Percentiles rank a stretch among this genome's conserved stretches.
phyloP scores from a whole-genome alignment of 371 early-diverging fungal species.

The Mortierella sp. region DNA sequence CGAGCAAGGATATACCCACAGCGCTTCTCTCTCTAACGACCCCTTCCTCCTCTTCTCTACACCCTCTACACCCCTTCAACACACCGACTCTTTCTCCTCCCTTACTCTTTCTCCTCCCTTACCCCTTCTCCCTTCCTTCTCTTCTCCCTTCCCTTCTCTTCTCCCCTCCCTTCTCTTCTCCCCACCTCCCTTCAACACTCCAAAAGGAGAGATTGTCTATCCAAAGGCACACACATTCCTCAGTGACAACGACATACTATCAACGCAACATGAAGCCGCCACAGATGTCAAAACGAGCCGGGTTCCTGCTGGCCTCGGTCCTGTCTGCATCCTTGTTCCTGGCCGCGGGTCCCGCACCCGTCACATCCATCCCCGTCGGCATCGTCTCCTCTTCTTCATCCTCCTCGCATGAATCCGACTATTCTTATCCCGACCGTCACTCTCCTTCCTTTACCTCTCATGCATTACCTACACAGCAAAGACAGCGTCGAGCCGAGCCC shows the following conservation, averaged over 20 bases:
- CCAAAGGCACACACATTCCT: not conserved
- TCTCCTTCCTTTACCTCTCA: too few species aligned
- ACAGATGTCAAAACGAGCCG: slow-evolving; percentile 10
- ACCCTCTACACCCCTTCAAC: too few species aligned
- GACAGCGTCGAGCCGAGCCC: not conserved
- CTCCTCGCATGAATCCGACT: slow-evolving; percentile 3
- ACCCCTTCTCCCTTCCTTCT: too few species aligned
- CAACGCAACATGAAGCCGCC: not conserved
- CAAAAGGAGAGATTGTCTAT: slow-evolving; percentile 11
- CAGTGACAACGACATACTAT: not conserved
- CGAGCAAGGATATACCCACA: slow-evolving; percentile 1
- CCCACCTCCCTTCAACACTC: not conserved
- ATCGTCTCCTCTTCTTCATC: not conserved
- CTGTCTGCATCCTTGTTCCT: not conserved
- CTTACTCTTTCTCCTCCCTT: too few species aligned
- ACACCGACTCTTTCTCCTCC: too few species aligned
- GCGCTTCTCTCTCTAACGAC: not conserved
- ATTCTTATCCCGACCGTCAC: not conserved
- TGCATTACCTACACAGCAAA: not conserved
- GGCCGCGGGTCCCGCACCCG: not conserved
- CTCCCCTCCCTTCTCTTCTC: not conserved
- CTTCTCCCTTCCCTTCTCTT: not conserved
- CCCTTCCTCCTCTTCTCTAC: not conserved
- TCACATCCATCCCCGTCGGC: not conserved
- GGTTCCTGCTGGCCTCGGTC: not conserved